A percentile compares a stretch with the other conserved stretches of the same genome.
Evolutionary conservation across 257 asterid species (phyloP).

Genomic region (Pogostemon cablin): DNA sequence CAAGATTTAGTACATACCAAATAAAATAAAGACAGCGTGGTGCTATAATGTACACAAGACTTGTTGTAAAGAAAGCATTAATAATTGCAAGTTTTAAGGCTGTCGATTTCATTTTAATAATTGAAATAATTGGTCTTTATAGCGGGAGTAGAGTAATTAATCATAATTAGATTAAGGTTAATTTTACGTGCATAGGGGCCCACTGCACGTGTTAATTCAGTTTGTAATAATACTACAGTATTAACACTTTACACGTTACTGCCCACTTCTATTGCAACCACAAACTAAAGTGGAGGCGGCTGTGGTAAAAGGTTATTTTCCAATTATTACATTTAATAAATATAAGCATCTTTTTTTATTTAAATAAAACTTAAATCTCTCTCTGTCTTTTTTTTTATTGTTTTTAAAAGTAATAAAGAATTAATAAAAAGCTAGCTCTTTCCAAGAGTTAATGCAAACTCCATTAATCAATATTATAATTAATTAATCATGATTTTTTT

Average conservation of each 20-base stretch:
- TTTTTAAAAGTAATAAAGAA: too few relatives aligned
- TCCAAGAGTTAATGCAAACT: too few relatives aligned
- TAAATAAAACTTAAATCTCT: too few relatives aligned
- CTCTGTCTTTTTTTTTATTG: too few relatives aligned
- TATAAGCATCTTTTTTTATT: too few relatives aligned
- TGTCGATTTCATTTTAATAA: conserved; percentile 18
- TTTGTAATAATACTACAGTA: neutral
- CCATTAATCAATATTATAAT: too few relatives aligned
- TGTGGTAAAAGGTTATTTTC: neutral
- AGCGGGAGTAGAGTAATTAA: neutral
- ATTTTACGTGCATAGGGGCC: conserved; percentile 29
- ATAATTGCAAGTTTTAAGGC: conserved; percentile 36
- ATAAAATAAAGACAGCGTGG: neutral
- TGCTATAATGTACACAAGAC: conserved; percentile 21
- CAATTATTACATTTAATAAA: neutral
- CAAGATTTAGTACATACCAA: too few relatives aligned
- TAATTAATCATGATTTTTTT: too few relatives aligned
- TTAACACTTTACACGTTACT: conserved; percentile 39
- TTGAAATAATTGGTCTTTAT: conserved; percentile 3
- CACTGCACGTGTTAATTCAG: conserved; percentile 38
- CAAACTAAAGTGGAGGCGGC: conserved; percentile 35
- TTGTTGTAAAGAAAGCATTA: conserved; percentile 22
- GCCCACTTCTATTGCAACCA: conserved; percentile 28
- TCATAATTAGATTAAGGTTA: conserved; percentile 2
- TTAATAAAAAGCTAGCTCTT: too few relatives aligned